phyloP scores from a whole-genome alignment of 1,284 basidiomycete species.

The Trichosporon coremiiforme region DNA sequence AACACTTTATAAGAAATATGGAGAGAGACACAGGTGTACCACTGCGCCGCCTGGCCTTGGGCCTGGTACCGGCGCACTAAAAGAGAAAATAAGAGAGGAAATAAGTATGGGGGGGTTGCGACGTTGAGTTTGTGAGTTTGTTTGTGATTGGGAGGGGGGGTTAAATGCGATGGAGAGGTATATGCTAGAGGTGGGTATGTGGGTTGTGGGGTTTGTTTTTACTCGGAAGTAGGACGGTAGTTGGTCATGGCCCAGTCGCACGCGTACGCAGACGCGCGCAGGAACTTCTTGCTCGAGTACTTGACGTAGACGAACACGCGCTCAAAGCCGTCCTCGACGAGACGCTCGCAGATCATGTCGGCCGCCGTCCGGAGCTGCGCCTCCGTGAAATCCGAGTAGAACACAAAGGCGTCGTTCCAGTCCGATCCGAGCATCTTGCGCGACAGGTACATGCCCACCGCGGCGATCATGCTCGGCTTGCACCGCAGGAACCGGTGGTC shows the following conservation, averaged over 20 bases:
- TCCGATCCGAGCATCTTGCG: slow-evolving; percentile 86
- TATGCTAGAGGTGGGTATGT: not conserved
- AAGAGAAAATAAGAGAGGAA: not conserved
- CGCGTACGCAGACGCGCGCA: slow-evolving; percentile 69
- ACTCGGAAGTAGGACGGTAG: slow-evolving; percentile 6
- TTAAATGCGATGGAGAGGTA: not conserved
- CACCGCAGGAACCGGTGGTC: slow-evolving; percentile 92
- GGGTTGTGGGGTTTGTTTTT: not conserved
- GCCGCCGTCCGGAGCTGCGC: slow-evolving; percentile 84
- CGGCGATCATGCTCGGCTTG: slow-evolving; percentile 93
- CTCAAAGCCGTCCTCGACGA: slow-evolving; percentile 77
- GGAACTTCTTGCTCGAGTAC: slow-evolving; percentile 95
- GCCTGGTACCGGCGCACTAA: not conserved
- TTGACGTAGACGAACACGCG: slow-evolving; percentile 91
- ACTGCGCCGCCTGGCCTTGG: slow-evolving; percentile 3
- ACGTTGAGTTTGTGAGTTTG: not conserved
- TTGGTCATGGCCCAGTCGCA: slow-evolving; percentile 59
- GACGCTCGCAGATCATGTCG: slow-evolving; percentile 78
- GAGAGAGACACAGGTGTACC: slow-evolving; percentile 24
- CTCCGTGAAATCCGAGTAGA: slow-evolving; percentile 90
- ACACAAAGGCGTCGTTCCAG: slow-evolving; percentile 92
- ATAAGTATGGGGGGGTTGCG: not conserved
- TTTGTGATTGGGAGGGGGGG: not conserved
- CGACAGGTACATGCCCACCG: slow-evolving; percentile 95
- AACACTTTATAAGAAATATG: not conserved